These are phyloP conservation scores for Sarocladium brachiariae DNA, from an alignment of 2,329 filamentous ascomycete genomes.

Conservation along the genomic window DNA sequence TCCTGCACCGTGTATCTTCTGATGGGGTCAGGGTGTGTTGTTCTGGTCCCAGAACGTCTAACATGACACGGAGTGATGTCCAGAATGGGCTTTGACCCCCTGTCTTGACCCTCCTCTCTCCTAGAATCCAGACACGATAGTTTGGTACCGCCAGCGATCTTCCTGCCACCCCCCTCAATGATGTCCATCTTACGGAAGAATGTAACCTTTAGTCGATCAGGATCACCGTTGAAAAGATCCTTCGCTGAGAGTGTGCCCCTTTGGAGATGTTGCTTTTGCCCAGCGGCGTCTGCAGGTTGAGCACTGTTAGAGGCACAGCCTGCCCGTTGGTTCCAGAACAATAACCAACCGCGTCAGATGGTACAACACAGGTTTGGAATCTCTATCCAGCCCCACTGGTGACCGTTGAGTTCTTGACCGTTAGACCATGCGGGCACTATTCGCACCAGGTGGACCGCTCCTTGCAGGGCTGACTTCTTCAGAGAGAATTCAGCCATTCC, in stretches of 20 bases:
- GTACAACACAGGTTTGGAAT: not conserved
- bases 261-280: not conserved
- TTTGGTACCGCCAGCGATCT: slow-evolving; percentile 7
- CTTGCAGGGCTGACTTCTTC: not conserved
- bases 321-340: not conserved
- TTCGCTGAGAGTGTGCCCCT: not conserved
- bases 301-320: not conserved
- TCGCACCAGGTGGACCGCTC: not conserved
- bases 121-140: not conserved
- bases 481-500: too few relatives aligned
- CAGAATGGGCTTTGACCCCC: slow-evolving; percentile 6
- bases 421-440: slow-evolving; percentile 1
- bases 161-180: not conserved
- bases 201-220: slow-evolving; percentile 1
- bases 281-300: slow-evolving; percentile 6
- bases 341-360: not conserved
- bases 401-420: slow-evolving; percentile 7
- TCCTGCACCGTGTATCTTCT: not conserved
- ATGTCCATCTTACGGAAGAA: not conserved
- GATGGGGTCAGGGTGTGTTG: not conserved
- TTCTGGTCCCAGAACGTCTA: slow-evolving; percentile 5
- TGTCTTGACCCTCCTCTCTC: not conserved
- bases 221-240: slow-evolving; percentile 7
- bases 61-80: not conserved
- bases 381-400: not conserved